Percentiles rank a stretch among this genome's conserved stretches.
Evolutionary conservation across 2,329 filamentous ascomycete genomes (phyloP).

Genomic region (Tolypocladium nubicola): DNA sequence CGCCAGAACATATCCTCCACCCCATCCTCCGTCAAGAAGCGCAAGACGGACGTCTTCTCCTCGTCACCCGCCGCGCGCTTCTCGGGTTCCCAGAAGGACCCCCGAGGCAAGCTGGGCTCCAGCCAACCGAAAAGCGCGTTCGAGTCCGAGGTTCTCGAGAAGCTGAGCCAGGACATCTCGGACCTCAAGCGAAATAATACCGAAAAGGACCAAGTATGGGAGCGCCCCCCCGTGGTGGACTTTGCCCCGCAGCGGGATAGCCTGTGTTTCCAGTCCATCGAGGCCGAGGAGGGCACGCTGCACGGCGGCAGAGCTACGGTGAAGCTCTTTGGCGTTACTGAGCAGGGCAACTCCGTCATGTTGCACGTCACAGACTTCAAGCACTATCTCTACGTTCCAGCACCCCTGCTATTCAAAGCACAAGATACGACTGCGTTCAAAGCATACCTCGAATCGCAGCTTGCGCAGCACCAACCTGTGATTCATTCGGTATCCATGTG

Average conservation of each 20-base stretch:
- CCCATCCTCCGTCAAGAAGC: slow-evolving; percentile 60
- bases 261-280: slow-evolving; percentile 91
- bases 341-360: slow-evolving; percentile 78
- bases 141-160: slow-evolving; percentile 88
- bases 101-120: slow-evolving; percentile 51
- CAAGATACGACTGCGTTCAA: slow-evolving; percentile 72
- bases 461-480: slow-evolving; percentile 61
- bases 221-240: slow-evolving; percentile 43
- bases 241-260: slow-evolving; percentile 50
- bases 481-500: slow-evolving; percentile 76
- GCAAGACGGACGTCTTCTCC: slow-evolving; percentile 59
- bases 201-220: slow-evolving; percentile 92
- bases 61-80: slow-evolving; percentile 47
- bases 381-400: slow-evolving; percentile 90
- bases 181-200: slow-evolving; percentile 77
- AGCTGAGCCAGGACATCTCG: slow-evolving; percentile 86
- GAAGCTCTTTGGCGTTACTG: slow-evolving; percentile 87
- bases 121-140: slow-evolving; percentile 84
- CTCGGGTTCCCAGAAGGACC: slow-evolving; percentile 52
- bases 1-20: slow-evolving; percentile 52
- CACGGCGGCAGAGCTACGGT: slow-evolving; percentile 67
- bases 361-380: slow-evolving; percentile 92
- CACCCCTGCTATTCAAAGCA: slow-evolving; percentile 69
- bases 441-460: slow-evolving; percentile 65
- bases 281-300: slow-evolving; percentile 80